A percentile compares a stretch with the other conserved stretches of the same genome.
phyloP scores from a whole-genome alignment of 2,329 filamentous ascomycete genomes.

The Xylaria sp. region DNA sequence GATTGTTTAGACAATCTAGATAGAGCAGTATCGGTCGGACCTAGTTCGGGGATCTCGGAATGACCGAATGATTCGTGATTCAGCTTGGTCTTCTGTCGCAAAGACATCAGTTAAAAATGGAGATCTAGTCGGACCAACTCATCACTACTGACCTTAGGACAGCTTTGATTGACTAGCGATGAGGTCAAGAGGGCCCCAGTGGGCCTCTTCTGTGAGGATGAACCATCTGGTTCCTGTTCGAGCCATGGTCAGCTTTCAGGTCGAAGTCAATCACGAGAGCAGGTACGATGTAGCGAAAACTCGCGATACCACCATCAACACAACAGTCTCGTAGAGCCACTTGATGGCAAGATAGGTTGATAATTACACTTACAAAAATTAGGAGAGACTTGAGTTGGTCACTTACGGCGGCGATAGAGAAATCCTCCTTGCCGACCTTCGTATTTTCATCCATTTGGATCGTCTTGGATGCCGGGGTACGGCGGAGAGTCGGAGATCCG shows the following conservation, averaged over 20 bases:
- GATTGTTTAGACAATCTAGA: constrained; percentile 80
- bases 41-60: constrained; percentile 53
- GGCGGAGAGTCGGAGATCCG: constrained; percentile 56
- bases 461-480: constrained; percentile 49
- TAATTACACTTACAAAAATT: constrained; percentile 48
- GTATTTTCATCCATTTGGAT: constrained; percentile 52
- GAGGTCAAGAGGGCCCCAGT: constrained; percentile 61
- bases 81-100: constrained; percentile 40
- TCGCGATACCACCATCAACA: neutral
- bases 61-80: constrained; percentile 54
- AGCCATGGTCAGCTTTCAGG: constrained; percentile 13
- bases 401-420: constrained; percentile 49
- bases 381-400: constrained; percentile 45
- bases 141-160: constrained; percentile 59
- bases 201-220: constrained; percentile 54
- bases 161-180: constrained; percentile 65
- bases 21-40: constrained; percentile 76
- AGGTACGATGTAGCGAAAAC: neutral
- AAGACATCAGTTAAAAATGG: constrained; percentile 11
- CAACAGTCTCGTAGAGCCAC: too few relatives aligned
- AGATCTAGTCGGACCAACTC: neutral
- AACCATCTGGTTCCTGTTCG: constrained; percentile 42
- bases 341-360: constrained; percentile 10
- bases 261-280: neutral
- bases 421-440: constrained; percentile 52